Evolutionary conservation across 805 yeast species (phyloP), one percentile per base, ranked within the genome.

Genomic region (Wickerhamiella alocasiicola): DNA sequence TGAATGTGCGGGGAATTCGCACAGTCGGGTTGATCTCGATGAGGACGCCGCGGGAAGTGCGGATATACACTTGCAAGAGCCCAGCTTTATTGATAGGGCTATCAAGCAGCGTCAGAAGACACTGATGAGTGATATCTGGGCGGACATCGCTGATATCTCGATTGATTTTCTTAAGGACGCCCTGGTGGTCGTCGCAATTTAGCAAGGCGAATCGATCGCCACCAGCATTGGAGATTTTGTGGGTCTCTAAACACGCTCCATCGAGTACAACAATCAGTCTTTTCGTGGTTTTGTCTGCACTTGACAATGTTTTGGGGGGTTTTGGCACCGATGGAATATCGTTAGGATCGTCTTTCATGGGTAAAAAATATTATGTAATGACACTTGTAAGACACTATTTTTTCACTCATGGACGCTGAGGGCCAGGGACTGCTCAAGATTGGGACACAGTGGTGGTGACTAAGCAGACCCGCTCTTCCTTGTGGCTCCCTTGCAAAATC

Each of bases 1-100:
- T 91, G 66, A 91, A 91, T 1, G 98, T 91, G 68, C 98, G 80
- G 47, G 98, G 98, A 51, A 91, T 91, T 61, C 98, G 80, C 42
- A 91, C 96, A 26, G 82, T 72, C 33, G 98, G 98, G 59, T 88
- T 91, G 46, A 91, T 94, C 61, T 91, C 98, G 53, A 91, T 75
- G 46, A 91, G 73, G 11, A 91, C 95, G 20, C 95, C 95, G 51
- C 88, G 74, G 15, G 95, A 88, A 9, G 98, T 91, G 53, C 84
- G 95, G 44, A 91, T 85, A 62, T 88, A 91, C 11, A 91, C 98
- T 63, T 91, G 98, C 50, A 91, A 70, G 61, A 76, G 83, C 6
- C 98, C 98, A 5, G 96, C 97, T 63, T 91, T 91, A 66, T 91
- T 91, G 54, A 91, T 81, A 31, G 98, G 98, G n/a, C 95, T 83